A percentile compares a stretch with the other conserved stretches of the same genome.
Conservation (phyloP, 2,329 filamentous ascomycete species). For the Thielaviopsis ethacetica region DNA sequence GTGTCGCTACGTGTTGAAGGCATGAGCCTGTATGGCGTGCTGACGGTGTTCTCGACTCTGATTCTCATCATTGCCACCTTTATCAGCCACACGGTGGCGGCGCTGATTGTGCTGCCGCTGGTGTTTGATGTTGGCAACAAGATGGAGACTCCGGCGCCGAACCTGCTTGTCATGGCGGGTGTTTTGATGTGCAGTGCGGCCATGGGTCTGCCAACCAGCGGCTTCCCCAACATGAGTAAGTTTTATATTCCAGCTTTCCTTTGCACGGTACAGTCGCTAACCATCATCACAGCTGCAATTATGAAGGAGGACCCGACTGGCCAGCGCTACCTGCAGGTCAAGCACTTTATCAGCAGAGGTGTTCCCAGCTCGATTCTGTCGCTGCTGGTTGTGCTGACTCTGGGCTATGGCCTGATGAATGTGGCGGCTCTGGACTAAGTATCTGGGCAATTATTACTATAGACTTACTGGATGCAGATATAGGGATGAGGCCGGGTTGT, state of each 20-base stretch:
- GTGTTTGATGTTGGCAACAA: conserved; percentile 69
- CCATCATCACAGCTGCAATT: conserved; percentile 56
- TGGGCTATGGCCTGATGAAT: conserved; percentile 85
- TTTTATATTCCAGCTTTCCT: conserved; percentile 17
- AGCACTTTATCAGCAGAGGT: conserved; percentile 89
- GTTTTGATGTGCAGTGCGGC: conserved; percentile 94
- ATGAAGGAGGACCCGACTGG: conserved; percentile 98
- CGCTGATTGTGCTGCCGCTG: conserved; percentile 82
- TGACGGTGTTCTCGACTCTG: conserved; percentile 69
- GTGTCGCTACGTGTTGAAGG: conserved; percentile 62
- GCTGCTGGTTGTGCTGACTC: conserved; percentile 64
- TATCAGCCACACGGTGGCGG: conserved; percentile 93
- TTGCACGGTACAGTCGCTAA: not conserved
- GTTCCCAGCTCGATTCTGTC: conserved; percentile 74
- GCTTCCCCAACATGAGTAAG: conserved; percentile 99
- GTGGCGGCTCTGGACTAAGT: conserved; percentile 43
- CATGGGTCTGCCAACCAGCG: conserved; percentile 89
- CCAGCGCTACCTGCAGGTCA: conserved; percentile 78
- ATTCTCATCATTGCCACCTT: conserved; percentile 93
- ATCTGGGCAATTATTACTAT: conserved; percentile 6
- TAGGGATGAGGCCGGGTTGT: not conserved
- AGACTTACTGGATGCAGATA: not conserved
- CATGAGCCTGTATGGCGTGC: conserved; percentile 69
- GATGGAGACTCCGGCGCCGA: conserved; percentile 85
- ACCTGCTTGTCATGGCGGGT: conserved; percentile 84